A percentile compares a stretch with the other conserved stretches of the same genome.
Conservation (phyloP, 208 protist species). For the Acanthamoeba triangularis region DNA sequence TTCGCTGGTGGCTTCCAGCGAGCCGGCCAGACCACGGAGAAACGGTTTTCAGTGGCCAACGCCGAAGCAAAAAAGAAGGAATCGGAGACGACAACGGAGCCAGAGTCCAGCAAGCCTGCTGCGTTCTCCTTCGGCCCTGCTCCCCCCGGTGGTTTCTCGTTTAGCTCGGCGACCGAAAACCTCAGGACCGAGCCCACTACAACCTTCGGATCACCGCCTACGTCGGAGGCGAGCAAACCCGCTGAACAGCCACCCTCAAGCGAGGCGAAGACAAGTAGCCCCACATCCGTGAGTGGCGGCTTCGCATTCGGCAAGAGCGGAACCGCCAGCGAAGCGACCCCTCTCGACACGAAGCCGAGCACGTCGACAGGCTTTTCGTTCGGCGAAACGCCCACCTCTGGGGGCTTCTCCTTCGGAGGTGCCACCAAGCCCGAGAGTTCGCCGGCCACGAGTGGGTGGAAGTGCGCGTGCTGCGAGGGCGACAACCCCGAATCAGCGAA, state of each 20-base stretch:
- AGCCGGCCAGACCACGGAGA: neutral
- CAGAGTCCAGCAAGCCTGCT: neutral
- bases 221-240: neutral
- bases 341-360: neutral
- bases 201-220: neutral
- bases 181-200: too few relatives aligned
- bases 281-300: neutral
- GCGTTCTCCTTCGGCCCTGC: neutral
- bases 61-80: neutral
- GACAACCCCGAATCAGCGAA: neutral
- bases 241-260: neutral
- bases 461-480: neutral
- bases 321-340: neutral
- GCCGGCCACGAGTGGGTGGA: neutral
- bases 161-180: too few relatives aligned
- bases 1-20: neutral
- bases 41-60: neutral
- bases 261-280: neutral
- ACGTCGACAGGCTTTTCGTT: neutral
- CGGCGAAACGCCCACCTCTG: neutral
- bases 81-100: neutral
- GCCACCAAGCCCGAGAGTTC: neutral
- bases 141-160: too few relatives aligned
- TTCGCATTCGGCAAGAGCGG: neutral
- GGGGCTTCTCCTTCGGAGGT: neutral